A percentile compares a stretch with the other conserved stretches of the same genome.
Conservation (phyloP, 192 early-diverging fungal genomes). For the Obelidium mucronatum region DNA sequence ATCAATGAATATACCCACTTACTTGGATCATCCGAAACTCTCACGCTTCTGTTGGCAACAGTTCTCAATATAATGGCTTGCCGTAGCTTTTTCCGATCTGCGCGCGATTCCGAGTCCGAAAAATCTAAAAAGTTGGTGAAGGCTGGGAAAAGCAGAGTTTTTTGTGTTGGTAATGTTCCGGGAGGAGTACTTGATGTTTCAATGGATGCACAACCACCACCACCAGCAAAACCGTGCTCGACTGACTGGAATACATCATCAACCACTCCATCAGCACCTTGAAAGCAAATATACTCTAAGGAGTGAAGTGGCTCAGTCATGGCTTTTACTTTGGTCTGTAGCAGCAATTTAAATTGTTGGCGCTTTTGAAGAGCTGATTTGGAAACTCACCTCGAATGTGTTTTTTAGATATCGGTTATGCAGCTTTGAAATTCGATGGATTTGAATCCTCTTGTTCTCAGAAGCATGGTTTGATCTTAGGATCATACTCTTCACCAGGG, state of each 20-base stretch:
- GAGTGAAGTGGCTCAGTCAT: slow-evolving; percentile 26
- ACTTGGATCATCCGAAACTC: slow-evolving; percentile 10
- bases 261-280: slow-evolving; percentile 20
- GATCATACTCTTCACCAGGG: slow-evolving; percentile 53
- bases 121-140: slow-evolving; percentile 36
- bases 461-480: slow-evolving; percentile 34
- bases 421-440: slow-evolving; percentile 61
- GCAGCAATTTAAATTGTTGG: not conserved
- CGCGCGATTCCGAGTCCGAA: slow-evolving; percentile 16
- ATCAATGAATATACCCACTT: not conserved
- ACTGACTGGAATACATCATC: slow-evolving; percentile 55
- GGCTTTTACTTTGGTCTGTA: slow-evolving; percentile 19
- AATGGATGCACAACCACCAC: too few relatives aligned
- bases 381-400: slow-evolving; percentile 50
- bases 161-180: not conserved
- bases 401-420: slow-evolving; percentile 58
- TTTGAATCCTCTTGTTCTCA: slow-evolving; percentile 44
- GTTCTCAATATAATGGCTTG: slow-evolving; percentile 49
- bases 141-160: slow-evolving; percentile 1
- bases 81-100: slow-evolving; percentile 38
- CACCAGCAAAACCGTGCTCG: slow-evolving; percentile 53
- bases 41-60: slow-evolving; percentile 8
- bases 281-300: slow-evolving; percentile 53
- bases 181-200: not conserved
- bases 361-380: not conserved